Evolutionary conservation across 306 rosid genomes (phyloP).

Genomic region (Malus sieversii): DNA sequence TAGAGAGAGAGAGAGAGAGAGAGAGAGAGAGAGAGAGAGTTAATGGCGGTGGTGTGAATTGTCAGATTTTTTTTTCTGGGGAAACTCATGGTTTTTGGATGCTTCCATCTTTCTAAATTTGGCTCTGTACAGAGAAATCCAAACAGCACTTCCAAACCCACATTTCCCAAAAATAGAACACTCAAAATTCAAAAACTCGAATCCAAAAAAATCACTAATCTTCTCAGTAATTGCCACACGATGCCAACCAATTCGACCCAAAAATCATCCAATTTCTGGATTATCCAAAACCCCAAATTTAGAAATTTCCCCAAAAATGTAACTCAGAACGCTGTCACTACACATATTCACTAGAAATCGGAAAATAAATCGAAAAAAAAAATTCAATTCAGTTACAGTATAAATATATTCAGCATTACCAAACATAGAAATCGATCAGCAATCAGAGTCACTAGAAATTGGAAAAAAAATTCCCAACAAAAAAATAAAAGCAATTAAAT

Average conservation of each 20-base stretch:
- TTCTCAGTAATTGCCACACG: not conserved
- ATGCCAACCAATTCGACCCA: conserved; percentile 12
- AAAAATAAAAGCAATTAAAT: not conserved
- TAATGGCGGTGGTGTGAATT: conserved; percentile 15
- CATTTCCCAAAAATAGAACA: conserved; percentile 26
- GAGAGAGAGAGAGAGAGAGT: conserved; percentile 26
- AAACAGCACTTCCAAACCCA: conserved; percentile 10
- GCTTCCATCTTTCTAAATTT: conserved; percentile 26
- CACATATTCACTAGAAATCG: not conserved
- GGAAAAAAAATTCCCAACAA: not conserved
- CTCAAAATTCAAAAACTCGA: not conserved
- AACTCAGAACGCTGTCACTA: not conserved
- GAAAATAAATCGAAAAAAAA: not conserved
- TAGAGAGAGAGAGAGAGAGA: conserved; percentile 7
- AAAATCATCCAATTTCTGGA: not conserved
- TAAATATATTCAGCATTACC: not conserved
- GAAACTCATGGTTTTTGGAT: conserved; percentile 11
- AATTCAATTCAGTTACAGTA: not conserved
- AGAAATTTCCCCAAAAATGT: not conserved
- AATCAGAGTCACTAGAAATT: not conserved
- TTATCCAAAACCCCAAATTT: not conserved
- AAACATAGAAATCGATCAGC: not conserved
- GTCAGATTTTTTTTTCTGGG: conserved; percentile 21
- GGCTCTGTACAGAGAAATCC: conserved; percentile 24
- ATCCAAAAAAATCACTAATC: not conserved